These are phyloP conservation scores for Athelia sp. DNA, from an alignment of 1,284 basidiomycete genomes.

Conservation along the genomic window DNA sequence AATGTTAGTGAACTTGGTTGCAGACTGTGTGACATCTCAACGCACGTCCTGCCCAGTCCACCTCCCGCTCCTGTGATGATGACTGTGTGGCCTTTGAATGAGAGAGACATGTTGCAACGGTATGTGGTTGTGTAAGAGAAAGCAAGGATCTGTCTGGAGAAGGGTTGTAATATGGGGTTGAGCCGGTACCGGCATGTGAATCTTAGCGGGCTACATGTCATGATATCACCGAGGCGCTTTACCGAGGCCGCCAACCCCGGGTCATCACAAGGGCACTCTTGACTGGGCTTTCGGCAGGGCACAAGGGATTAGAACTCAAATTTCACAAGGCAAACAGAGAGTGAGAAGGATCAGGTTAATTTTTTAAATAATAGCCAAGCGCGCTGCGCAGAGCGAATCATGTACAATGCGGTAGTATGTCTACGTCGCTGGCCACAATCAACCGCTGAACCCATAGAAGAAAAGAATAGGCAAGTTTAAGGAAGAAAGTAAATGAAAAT, in stretches of 20 bases:
- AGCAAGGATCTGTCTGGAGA: neutral
- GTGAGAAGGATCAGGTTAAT: too few species aligned
- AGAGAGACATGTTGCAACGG: slow-evolving; percentile 46
- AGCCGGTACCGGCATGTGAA: neutral
- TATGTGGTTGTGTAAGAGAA: neutral
- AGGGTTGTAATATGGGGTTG: neutral
- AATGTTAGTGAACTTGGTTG: neutral
- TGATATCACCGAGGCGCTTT: too few species aligned
- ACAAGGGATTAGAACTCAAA: too few species aligned
- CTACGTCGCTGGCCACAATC: neutral
- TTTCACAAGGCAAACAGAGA: too few species aligned
- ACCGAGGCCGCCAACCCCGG: too few species aligned
- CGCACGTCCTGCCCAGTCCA: slow-evolving; percentile 88
- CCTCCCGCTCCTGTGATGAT: slow-evolving; percentile 96
- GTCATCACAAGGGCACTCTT: too few species aligned
- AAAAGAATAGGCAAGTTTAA: neutral
- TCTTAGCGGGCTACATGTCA: too few species aligned
- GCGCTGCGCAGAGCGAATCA: slow-evolving; percentile 26
- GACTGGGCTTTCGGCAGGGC: too few species aligned
- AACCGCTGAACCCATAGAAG: neutral
- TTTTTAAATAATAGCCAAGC: slow-evolving; percentile 17
- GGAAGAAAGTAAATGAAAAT: slow-evolving; percentile 6
- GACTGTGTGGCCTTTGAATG: slow-evolving; percentile 91
- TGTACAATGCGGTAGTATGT: slow-evolving; percentile 16
- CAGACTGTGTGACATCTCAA: slow-evolving; percentile 10